Conservation (phyloP, 306 rosid genomes). For the Prunus dulcis region DNA sequence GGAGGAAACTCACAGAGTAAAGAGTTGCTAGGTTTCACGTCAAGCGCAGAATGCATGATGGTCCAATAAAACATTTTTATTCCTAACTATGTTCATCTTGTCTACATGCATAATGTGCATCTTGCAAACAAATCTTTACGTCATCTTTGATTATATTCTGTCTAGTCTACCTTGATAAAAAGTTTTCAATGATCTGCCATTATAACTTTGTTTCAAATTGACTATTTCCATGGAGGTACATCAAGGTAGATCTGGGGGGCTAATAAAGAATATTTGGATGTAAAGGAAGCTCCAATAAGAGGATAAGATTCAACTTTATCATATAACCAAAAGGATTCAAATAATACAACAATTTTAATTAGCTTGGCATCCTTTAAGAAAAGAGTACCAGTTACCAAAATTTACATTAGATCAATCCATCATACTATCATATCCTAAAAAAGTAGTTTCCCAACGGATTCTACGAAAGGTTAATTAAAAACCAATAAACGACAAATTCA, state of each 20-base stretch:
- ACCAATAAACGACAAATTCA: neutral
- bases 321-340: neutral
- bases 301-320: neutral
- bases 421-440: neutral
- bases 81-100: neutral
- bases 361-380: neutral
- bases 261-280: neutral
- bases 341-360: neutral
- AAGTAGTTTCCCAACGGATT: neutral
- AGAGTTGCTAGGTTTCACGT: neutral
- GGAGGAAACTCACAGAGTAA: conserved; percentile 16
- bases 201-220: neutral
- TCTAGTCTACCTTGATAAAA: neutral
- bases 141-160: neutral
- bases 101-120: neutral
- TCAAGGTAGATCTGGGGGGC: neutral
- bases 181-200: neutral
- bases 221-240: neutral
- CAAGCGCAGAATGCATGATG: neutral
- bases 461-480: neutral
- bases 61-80: neutral
- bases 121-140: neutral
- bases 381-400: neutral
- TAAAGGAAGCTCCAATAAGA: neutral
- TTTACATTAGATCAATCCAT: neutral